A percentile compares a stretch with the other conserved stretches of the same genome.
Conservation (phyloP, 2,329 filamentous ascomycete genomes). For the Nothophaeocryptopus gaeumannii region DNA sequence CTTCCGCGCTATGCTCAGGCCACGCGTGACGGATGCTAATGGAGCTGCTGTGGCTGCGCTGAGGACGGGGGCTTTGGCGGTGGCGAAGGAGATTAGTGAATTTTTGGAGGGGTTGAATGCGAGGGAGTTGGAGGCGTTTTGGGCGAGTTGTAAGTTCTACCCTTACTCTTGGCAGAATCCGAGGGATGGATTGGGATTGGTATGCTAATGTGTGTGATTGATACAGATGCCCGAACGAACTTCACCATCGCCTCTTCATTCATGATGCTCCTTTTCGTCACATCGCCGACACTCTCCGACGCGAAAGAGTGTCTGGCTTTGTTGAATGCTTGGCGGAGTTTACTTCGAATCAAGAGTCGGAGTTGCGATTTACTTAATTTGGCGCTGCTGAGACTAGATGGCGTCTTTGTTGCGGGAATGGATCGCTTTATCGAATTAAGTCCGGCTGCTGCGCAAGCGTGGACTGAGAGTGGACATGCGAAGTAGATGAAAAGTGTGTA, state of each 20-base stretch:
- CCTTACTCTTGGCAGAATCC: neutral
- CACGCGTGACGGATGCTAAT: conserved; percentile 32
- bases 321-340: conserved; percentile 31
- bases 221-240: conserved; percentile 34
- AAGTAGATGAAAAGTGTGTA: neutral
- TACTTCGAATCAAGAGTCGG: conserved; percentile 33
- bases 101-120: conserved; percentile 33
- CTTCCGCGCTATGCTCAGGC: conserved; percentile 50
- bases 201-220: neutral
- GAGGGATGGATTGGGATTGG: neutral
- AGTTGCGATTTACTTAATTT: conserved; percentile 37
- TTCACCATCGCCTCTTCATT: conserved; percentile 37
- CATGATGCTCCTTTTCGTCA: conserved; percentile 35
- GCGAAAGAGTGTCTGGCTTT: conserved; percentile 33
- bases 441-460: conserved; percentile 30
- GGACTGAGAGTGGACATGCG: conserved; percentile 22
- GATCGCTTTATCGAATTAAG: conserved; percentile 33
- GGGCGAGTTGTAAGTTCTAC: conserved; percentile 33
- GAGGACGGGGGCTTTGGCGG: conserved; percentile 32
- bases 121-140: conserved; percentile 35
- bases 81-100: conserved; percentile 32
- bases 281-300: conserved; percentile 28
- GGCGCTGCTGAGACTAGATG: conserved; percentile 33
- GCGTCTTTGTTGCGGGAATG: conserved; percentile 31
- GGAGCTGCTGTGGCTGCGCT: conserved; percentile 31